Base-by-base conservation (phyloP, 352 stramenopile genomes). In the Phytophthora hibernalis region DNA sequence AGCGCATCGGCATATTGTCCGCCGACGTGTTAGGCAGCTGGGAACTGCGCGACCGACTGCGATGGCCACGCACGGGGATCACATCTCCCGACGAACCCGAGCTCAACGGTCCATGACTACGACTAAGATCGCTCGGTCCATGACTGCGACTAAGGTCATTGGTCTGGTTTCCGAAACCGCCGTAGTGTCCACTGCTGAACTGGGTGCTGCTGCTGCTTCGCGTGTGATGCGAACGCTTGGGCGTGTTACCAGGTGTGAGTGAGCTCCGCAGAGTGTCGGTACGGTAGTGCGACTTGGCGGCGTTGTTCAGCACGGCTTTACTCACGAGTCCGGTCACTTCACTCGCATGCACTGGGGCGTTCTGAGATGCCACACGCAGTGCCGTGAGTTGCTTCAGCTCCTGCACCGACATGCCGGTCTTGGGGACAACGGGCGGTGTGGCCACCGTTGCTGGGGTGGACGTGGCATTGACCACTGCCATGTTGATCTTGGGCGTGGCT, bases 321-420 rank as follows among this genome's bases (percentile, higher is more conserved):
- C 82, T 91, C 56, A 91, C 85, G 22, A 92, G 70, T 2, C 81
- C 83, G 1, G 81, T 90, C 49, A 89, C 83, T 71, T 91, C 82
- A 55, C 66, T 87, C 37, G 88, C 81, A 48, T 87, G 81, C 30
- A 77, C 50, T 24, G 85, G 79, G 9, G 76, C 78, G 45, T 82
- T 90, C 62, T 93, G 85, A 20, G 83, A 91, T 45, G 85, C 85
- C 37, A 95, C 77, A 2, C 87, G 85, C 56, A 95, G 61, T 55
- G 80, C 87, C 53, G 87, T 95, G 11, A 95, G 73, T 55, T 95
- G 87, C 72, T 95, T 95, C 22, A 95, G 75, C 60, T 95, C 87
- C 61, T 95, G 87, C 30, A 95, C 87, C 3, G 87, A 89, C 87
- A 95, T 95, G 26, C 87, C 87, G 0, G 81, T 90, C 69, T 95